Evolutionary conservation across 2,329 filamentous ascomycete genomes (phyloP).

Genomic region (Geoglossum cookeanum): DNA sequence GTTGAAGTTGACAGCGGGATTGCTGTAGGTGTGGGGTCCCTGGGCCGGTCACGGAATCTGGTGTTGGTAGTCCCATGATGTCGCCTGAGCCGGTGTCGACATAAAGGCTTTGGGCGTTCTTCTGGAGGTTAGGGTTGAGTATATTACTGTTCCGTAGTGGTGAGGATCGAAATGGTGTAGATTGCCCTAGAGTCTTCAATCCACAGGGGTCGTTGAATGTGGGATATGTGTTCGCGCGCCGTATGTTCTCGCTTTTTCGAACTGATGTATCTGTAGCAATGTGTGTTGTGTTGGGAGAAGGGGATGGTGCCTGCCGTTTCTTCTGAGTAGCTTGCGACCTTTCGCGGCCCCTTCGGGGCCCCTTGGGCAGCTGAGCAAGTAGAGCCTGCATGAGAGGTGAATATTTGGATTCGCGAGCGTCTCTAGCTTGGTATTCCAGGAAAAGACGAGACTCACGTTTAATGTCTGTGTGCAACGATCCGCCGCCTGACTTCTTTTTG

Average conservation of each 20-base stretch:
- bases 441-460: constrained; percentile 34
- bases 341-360: constrained; percentile 34
- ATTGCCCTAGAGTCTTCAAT: neutral
- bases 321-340: constrained; percentile 25
- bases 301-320: constrained; percentile 25
- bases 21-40: constrained; percentile 12
- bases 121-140: neutral
- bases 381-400: constrained; percentile 34
- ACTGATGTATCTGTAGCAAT: constrained; percentile 3
- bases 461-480: constrained; percentile 67
- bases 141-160: neutral
- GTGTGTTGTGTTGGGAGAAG: constrained; percentile 5
- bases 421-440: neutral
- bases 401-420: neutral
- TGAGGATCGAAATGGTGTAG: neutral
- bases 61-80: neutral
- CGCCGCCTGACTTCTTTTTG: constrained; percentile 71
- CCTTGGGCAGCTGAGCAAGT: constrained; percentile 67
- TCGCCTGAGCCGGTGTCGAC: neutral
- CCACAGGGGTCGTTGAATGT: constrained; percentile 10
- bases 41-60: neutral
- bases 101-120: neutral
- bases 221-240: constrained; percentile 24
- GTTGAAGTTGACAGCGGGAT: constrained; percentile 15
- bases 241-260: constrained; percentile 10